Evolutionary conservation across 2,329 filamentous ascomycete species (phyloP), one percentile per base, ranked within the genome.

Genomic region (Fusarium sp.): DNA sequence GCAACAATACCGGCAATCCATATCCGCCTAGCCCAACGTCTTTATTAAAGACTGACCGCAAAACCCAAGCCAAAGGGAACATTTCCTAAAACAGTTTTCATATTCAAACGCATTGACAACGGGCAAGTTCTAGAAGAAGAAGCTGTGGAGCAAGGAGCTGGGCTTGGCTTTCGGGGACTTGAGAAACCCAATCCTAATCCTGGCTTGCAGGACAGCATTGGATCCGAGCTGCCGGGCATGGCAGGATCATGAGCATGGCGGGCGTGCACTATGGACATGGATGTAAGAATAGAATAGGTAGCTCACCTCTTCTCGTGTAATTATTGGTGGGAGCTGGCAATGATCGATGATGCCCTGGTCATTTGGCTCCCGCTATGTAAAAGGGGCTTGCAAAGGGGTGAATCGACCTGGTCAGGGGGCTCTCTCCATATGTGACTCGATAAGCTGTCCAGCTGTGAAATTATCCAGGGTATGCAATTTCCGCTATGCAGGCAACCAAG

Each of bases 381-480:
- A 69, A 69, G 66, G 66, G 66, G 66, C 58, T 65, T 58, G 42
- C 41, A 69, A 68, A 70, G 61, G 65, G 62, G 39, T 52, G 45
- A 70, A 44, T 39, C 29, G 58, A 53, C 65, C 68, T 47, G 61
- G 72, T 60, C 55, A 55, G 57, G 60, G 57, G 52, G 35, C 22
- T 41, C 31, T 47, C 49, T 62, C 27, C 27, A 54, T 50, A 25
- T 42, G 65, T 64, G 70, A 64, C 67, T 72, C 62, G 63, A 66
- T 42, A 56, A 52, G 58, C 42, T 38, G 33, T 52, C 47, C 36
- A n/a, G 47, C 33, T 67, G 59, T 62, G 64, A 75, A 64, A 75
- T 75, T 74, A 65, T 75, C 57, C 60, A 68, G 71, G 64, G 55
- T 54, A 45, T 65, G 72, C 64, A 76, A 76, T 76, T 62, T 76